Evolutionary conservation across 768 basidiomycete species (phyloP).

Genomic region (Tulasnella sp.): DNA sequence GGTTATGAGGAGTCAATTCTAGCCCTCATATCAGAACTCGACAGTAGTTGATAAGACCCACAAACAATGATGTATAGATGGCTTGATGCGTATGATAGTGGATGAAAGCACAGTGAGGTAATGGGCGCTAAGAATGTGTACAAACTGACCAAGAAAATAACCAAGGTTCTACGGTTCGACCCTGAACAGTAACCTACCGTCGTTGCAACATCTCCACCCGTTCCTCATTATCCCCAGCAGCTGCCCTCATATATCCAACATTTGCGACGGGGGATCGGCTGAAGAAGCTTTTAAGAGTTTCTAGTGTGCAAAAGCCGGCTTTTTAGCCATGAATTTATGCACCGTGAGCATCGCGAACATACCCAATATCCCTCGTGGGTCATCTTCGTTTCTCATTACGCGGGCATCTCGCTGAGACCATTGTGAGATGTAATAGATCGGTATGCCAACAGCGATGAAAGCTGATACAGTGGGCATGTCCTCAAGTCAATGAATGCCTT

Average conservation of each 20-base stretch:
- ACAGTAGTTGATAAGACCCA: not conserved
- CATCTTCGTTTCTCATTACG: conserved; percentile 1
- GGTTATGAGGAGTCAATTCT: not conserved
- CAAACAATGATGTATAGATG: not conserved
- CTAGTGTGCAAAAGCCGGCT: not conserved
- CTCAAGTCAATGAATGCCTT: not conserved
- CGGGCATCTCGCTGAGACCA: conserved; percentile 2
- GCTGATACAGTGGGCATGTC: conserved; percentile 30
- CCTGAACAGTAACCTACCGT: not conserved
- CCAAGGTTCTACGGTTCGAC: too few relatives aligned
- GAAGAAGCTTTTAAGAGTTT: conserved; percentile 15
- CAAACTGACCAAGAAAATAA: not conserved
- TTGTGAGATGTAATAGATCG: conserved; percentile 70
- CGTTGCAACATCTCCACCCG: conserved; percentile 51
- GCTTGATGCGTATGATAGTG: not conserved
- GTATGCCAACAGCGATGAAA: conserved; percentile 68
- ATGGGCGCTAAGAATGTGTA: not conserved
- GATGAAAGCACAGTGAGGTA: not conserved
- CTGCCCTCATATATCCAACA: conserved; percentile 7
- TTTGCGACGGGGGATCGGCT: conserved; percentile 37
- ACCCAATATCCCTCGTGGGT: not conserved
- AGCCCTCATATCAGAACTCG: not conserved
- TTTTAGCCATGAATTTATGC: not conserved
- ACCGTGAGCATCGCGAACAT: not conserved
- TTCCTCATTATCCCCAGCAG: conserved; percentile 61